Conservation (phyloP, 345 rosid species). For the Diplotaxis tenuifolia region DNA sequence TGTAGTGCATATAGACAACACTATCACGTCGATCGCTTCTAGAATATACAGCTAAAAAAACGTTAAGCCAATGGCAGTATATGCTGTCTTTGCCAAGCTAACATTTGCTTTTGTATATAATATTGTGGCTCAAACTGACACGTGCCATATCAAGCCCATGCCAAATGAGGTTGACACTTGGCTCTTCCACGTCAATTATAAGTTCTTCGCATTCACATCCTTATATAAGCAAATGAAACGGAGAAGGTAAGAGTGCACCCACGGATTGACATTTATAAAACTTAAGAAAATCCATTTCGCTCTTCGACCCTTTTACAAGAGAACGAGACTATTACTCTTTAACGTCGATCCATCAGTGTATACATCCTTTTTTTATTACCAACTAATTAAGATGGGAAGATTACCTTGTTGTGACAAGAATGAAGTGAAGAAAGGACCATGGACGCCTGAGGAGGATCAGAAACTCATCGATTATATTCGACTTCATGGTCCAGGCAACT, state of each 20-base stretch:
- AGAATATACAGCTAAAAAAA: slow-evolving; percentile 10
- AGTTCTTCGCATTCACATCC: slow-evolving; percentile 17
- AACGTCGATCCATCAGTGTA: not conserved
- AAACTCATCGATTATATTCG: slow-evolving; percentile 60
- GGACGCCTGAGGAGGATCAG: slow-evolving; percentile 78
- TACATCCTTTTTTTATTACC: not conserved
- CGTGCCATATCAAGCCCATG: slow-evolving; percentile 37
- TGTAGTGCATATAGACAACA: not conserved
- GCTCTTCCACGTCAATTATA: slow-evolving; percentile 4
- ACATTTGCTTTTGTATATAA: slow-evolving; percentile 8
- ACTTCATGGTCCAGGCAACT: slow-evolving; percentile 64
- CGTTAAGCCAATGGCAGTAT: not conserved
- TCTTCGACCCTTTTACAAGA: slow-evolving; percentile 1
- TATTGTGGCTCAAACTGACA: slow-evolving; percentile 28
- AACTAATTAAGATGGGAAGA: slow-evolving; percentile 62
- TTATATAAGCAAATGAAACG: slow-evolving; percentile 19
- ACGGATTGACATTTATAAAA: slow-evolving; percentile 30
- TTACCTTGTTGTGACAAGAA: slow-evolving; percentile 80
- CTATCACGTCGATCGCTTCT: slow-evolving; percentile 32
- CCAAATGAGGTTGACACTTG: slow-evolving; percentile 47
- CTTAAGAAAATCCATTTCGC: slow-evolving; percentile 9
- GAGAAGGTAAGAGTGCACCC: slow-evolving; percentile 25
- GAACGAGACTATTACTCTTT: not conserved
- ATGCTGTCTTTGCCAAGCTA: slow-evolving; percentile 3
- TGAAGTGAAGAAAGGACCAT: slow-evolving; percentile 83